Percentiles rank a stretch among this genome's conserved stretches.
Evolutionary conservation across 1,284 basidiomycete species (phyloP).

Genomic region (Mycosarcoma mackinlayi): DNA sequence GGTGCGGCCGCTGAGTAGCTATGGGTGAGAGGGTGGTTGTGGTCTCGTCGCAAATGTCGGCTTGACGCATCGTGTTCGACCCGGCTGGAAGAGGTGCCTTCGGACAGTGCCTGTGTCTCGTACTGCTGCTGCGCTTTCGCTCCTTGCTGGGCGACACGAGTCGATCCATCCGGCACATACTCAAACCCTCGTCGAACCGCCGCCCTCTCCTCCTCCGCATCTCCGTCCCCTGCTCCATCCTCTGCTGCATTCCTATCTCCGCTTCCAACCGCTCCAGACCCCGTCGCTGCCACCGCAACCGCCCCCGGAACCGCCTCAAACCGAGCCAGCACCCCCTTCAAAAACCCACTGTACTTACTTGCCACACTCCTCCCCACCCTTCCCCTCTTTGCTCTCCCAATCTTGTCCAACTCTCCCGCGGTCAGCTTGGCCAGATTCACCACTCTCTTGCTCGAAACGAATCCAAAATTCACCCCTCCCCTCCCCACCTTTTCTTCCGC

Average conservation of each 20-base stretch:
- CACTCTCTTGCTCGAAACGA: conserved; percentile 11
- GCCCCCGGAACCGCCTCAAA: neutral
- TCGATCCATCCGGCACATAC: no score
- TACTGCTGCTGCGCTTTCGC: no score
- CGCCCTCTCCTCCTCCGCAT: conserved; percentile 4
- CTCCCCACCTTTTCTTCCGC: neutral
- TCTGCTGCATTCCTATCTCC: neutral
- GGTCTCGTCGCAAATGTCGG: conserved; percentile 9
- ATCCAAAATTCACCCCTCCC: conserved; percentile 28
- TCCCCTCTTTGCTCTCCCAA: conserved; percentile 10
- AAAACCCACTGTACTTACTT: conserved; percentile 27
- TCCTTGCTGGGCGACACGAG: neutral
- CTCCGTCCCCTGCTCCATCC: neutral
- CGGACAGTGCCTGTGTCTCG: no score
- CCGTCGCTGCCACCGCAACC: neutral
- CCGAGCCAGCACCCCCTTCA: conserved; percentile 20
- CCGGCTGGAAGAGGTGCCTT: no score
- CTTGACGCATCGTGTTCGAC: neutral
- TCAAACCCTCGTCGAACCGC: conserved; percentile 8
- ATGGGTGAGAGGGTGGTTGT: conserved; percentile 3
- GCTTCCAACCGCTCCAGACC: no score
- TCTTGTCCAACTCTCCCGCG: conserved; percentile 13
- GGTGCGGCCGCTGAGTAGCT: no score
- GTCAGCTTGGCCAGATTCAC: conserved; percentile 17
- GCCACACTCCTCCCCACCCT: conserved; percentile 15